Conservation (phyloP, 768 basidiomycete species). For the Trametes gibbosa region DNA sequence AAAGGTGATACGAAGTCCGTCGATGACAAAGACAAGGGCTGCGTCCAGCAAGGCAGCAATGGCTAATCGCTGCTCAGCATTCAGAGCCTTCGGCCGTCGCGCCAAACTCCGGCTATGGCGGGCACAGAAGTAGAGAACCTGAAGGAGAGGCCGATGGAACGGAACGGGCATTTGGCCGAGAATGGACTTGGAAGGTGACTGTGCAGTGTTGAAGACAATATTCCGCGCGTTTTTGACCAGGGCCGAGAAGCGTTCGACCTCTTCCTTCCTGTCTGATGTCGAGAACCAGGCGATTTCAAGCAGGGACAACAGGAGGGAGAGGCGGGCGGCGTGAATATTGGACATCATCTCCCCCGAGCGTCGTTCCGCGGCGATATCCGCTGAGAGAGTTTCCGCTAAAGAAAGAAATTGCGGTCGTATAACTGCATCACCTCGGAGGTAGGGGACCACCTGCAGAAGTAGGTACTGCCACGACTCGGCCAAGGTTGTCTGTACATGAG, state of each 20-base stretch:
- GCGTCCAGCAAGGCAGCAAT: conserved; percentile 62
- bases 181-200: conserved; percentile 72
- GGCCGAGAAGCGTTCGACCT: conserved; percentile 57
- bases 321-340: conserved; percentile 70
- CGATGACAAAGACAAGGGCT: conserved; percentile 62
- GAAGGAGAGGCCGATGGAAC: conserved; percentile 79
- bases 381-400: conserved; percentile 63
- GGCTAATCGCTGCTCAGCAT: conserved; percentile 59
- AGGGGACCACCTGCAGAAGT: conserved; percentile 60
- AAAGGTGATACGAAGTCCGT: conserved; percentile 63
- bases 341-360: conserved; percentile 84
- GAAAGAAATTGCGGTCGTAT: conserved; percentile 55
- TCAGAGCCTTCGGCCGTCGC: conserved; percentile 47
- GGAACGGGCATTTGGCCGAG: conserved; percentile 58
- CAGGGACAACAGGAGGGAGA: conserved; percentile 70
- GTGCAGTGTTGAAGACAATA: conserved; percentile 71
- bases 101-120: conserved; percentile 57
- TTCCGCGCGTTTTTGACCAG: conserved; percentile 59
- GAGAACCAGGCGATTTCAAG: conserved; percentile 83
- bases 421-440: conserved; percentile 57
- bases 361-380: conserved; percentile 61
- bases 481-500: conserved; percentile 73
- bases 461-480: conserved; percentile 78
- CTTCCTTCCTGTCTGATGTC: conserved; percentile 48
- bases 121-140: conserved; percentile 76